phyloP scores from a whole-genome alignment of 371 early-diverging fungal species.

The Syncephalastrum contaminatum region DNA sequence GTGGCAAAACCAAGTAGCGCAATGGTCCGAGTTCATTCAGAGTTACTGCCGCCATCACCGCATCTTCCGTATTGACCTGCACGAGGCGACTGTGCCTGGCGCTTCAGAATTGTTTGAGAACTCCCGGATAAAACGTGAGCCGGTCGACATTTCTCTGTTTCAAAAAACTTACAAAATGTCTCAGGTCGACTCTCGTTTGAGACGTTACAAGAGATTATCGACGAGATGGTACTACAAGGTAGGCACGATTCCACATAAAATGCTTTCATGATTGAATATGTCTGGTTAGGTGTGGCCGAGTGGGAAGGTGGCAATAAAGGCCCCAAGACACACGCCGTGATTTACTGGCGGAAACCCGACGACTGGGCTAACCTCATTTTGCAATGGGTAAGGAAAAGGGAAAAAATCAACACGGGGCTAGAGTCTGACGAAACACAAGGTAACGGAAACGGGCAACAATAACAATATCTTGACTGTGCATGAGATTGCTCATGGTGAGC shows the following conservation, averaged over 20 bases:
- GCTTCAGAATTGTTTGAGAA: conserved; percentile 67
- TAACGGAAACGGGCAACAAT: conserved; percentile 69
- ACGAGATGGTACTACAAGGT: conserved; percentile 75
- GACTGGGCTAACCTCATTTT: conserved; percentile 85
- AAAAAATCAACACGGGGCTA: not conserved
- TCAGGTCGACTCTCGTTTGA: conserved; percentile 56
- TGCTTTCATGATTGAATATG: not conserved
- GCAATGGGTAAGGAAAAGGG: conserved; percentile 65
- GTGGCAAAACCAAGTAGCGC: conserved; percentile 76
- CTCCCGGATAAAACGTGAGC: conserved; percentile 60
- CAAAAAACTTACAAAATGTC: not conserved
- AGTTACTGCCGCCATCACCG: conserved; percentile 63
- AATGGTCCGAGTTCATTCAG: conserved; percentile 80
- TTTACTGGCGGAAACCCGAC: conserved; percentile 88
- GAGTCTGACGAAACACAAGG: conserved; percentile 30
- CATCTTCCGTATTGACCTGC: conserved; percentile 65
- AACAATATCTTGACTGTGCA: conserved; percentile 82
- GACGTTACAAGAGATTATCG: conserved; percentile 66
- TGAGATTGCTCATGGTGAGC: conserved; percentile 82
- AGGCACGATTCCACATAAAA: not conserved
- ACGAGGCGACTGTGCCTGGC: conserved; percentile 54
- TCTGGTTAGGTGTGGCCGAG: conserved; percentile 62
- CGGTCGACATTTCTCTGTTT: not conserved
- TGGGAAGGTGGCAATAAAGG: conserved; percentile 65
- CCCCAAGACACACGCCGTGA: conserved; percentile 56